These are phyloP conservation scores for Fusarium penzigii DNA, from an alignment of 2,329 filamentous ascomycete genomes.

Conservation along the genomic window DNA sequence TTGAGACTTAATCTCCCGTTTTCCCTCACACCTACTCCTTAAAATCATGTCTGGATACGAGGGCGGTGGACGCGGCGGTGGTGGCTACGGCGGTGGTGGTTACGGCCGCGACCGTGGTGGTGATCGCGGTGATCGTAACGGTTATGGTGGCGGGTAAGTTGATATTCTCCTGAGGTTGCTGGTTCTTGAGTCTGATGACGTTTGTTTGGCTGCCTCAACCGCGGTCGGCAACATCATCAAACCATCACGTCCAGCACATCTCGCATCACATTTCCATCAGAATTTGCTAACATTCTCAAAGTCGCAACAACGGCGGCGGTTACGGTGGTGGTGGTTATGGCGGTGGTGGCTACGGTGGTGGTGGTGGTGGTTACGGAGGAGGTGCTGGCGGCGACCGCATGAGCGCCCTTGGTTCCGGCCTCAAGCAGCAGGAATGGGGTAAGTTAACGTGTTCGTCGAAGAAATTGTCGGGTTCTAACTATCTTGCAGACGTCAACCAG, in stretches of 20 bases:
- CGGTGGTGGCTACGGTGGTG: constrained; percentile 39
- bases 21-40: constrained; percentile 16
- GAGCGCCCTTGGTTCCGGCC: constrained; percentile 82
- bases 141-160: constrained; percentile 41
- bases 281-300: constrained; percentile 40
- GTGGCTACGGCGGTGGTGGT: constrained; percentile 35
- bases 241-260: constrained; percentile 11
- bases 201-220: constrained; percentile 11
- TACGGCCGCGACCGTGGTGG: constrained; percentile 44
- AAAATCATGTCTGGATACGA: constrained; percentile 46
- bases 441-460: constrained; percentile 40
- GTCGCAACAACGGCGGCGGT: constrained; percentile 47
- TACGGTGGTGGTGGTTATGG: constrained; percentile 38
- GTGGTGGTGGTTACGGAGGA: constrained; percentile 41
- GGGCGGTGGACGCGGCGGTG: constrained; percentile 32
- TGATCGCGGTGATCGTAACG: constrained; percentile 36
- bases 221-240: constrained; percentile 6
- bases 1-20: constrained; percentile 21
- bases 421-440: constrained; percentile 92
- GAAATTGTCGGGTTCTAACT: constrained; percentile 30
- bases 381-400: constrained; percentile 88
- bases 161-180: constrained; percentile 6
- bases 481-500: constrained; percentile 63
- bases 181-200: constrained; percentile 12
- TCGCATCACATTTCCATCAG: constrained; percentile 3